Evolutionary conservation across 306 rosid species (phyloP), one percentile per base, ranked within the genome.

Genomic region (Ormosia semicastrata): DNA sequence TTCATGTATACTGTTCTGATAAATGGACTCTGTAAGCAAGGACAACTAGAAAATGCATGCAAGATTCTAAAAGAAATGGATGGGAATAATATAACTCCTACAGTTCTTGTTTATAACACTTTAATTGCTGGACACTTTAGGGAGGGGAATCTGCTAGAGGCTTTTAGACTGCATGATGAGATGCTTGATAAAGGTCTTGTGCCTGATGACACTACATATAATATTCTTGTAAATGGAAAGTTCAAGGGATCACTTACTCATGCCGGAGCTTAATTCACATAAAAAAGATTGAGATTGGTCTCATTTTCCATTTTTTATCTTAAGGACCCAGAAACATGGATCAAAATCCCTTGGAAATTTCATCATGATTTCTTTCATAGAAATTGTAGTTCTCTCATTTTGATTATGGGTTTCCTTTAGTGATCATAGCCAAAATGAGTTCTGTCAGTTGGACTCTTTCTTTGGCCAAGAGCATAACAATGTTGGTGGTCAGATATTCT

Each of bases 181-280:
- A 92, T 94, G 97, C 92, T 94, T 71, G 96, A 87, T 66, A 88
- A 85, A 84, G 96, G 96, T 83, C 89, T 92, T 52, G 81, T 84
- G 58, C 94, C 93, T 40, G 91, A 92, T 78, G 86, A 88, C 67
- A 39, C 68, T 67, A 89, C 95, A 4, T 91, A 85, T 72, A 89
- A 92, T 82, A 88, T 86, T 88, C 94, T 94, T 73, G 89, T 92
- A 47, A 88, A 73, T 64, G 90, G 97, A 60, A 92, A 90, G 81
- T 68, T 88, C 33, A 81, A 81, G 57, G 88, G 86, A 68, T 67
- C 63, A 75, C 54, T 66, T 80, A 24, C 81, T 37, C 76, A 39
- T 74, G 75, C 14, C 58, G 67, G 63, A 65, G 44, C 50, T 34
- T 54, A 56, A 75, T 52, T 67, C 49, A 12, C 77, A 30, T 58